Percentiles rank a stretch among this genome's conserved stretches.
phyloP scores from a whole-genome alignment of 768 basidiomycete species.

The Pleurotus ostreatus region DNA sequence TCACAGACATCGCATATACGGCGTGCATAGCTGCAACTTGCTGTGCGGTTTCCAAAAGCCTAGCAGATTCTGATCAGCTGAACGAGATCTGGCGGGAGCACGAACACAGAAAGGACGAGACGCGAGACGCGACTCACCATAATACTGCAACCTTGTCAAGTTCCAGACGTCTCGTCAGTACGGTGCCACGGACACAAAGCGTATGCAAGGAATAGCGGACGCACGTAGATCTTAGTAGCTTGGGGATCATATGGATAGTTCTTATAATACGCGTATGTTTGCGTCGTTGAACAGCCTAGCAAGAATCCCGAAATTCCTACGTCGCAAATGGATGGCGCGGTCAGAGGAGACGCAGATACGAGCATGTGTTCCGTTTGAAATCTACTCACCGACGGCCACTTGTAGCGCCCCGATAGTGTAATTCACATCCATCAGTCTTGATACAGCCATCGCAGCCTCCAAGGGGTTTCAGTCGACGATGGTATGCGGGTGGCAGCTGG shows the following conservation, averaged over 20 bases:
- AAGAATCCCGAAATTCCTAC: background rate
- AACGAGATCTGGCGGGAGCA: background rate
- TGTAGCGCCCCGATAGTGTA: background rate
- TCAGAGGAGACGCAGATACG: background rate
- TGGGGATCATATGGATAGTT: background rate
- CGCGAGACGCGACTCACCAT: background rate
- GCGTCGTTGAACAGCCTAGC: background rate
- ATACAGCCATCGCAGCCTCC: too few species aligned
- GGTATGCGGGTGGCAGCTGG: too few species aligned
- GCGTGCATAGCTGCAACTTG: background rate
- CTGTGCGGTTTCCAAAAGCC: background rate
- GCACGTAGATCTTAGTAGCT: background rate
- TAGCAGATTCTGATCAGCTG: background rate
- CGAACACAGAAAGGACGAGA: background rate
- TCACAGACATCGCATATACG: conserved; percentile 2
- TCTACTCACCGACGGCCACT: background rate
- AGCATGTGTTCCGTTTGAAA: too few species aligned
- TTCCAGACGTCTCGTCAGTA: too few species aligned
- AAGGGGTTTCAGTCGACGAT: too few species aligned
- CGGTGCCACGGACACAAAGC: too few species aligned
- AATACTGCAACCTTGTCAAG: background rate
- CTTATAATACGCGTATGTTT: background rate
- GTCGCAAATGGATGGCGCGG: background rate
- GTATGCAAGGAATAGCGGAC: background rate
- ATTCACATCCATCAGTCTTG: background rate